Evolutionary conservation across 345 rosid genomes (phyloP).

Genomic region (Kernera saxatilis): DNA sequence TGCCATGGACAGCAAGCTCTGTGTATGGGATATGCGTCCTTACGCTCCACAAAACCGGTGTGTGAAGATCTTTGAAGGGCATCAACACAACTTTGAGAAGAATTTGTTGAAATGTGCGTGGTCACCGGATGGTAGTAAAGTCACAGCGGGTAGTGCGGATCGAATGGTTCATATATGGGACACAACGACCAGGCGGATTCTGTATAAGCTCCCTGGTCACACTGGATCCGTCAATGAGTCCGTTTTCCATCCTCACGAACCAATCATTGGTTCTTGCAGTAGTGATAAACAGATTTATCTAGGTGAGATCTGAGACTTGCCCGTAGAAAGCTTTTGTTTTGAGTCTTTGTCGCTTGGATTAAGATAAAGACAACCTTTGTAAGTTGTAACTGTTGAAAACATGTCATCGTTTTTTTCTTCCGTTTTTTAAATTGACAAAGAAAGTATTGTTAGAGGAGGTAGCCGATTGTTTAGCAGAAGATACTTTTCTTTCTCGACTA

Average conservation of each 20-base stretch:
- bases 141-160: constrained; percentile 80
- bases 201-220: constrained; percentile 90
- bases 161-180: constrained; percentile 93
- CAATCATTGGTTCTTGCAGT: constrained; percentile 77
- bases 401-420: background rate
- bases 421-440: background rate
- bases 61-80: constrained; percentile 83
- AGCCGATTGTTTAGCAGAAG: background rate
- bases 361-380: background rate
- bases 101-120: constrained; percentile 74
- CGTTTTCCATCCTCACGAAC: constrained; percentile 73
- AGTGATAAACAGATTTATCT: constrained; percentile 85
- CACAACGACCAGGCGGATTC: constrained; percentile 68
- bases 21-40: constrained; percentile 95
- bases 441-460: background rate
- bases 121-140: constrained; percentile 90
- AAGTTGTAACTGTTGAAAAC: background rate
- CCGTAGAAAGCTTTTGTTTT: background rate
- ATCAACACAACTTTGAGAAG: constrained; percentile 88
- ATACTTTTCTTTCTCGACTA: background rate
- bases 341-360: background rate
- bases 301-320: constrained; percentile 61
- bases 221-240: constrained; percentile 77
- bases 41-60: constrained; percentile 88
- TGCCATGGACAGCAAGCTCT: constrained; percentile 88